Evolutionary conservation across 331 rosid species (phyloP), one percentile per base, ranked within the genome.

Genomic region (Pyracantha coccinea): DNA sequence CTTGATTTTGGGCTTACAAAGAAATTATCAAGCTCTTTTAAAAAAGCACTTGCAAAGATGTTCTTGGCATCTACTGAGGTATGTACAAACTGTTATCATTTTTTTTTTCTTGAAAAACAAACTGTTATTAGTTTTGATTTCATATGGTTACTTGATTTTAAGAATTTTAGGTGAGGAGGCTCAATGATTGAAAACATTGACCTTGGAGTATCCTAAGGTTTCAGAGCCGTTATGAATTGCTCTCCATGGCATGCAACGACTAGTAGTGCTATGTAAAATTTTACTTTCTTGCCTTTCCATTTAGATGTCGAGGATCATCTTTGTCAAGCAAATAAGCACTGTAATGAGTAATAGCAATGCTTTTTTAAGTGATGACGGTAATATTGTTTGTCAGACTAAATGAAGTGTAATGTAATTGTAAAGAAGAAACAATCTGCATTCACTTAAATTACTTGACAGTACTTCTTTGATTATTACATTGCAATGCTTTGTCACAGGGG

Each of bases 1-100:
- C n/a, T n/a, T n/a, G n/a, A n/a, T n/a, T n/a, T n/a, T 88, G 99
- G 99, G 79, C 99, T 95, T 35, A 90, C 99, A 0, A 95, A 95
- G 87, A 80, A 85, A 78, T 75, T 95, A 64, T 88, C 98, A 23
- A 83, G 54, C 78, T 77, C 89, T 76, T 66, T 92, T 69, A 95
- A 89, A 82, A 92, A 89, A 85, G 98, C 98, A 21, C 86, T 95
- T 70, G 99, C 99, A 14, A 95, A 95, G 86, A 95, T 95, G 99
- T 95, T 95, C 87, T 73, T 95, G 85, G 93, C 99, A 58, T 88
- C 97, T 86, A 89, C 90, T 64, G 99, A 95, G 99, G 99, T 95
- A 33, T 82, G 93, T 88, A 31, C 54, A 55, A 68, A 63, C 15
- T 24, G 16, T 8, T 52, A 64, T 25, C 21, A 11, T 8, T 27